Conservation (phyloP, 306 rosid genomes). For the Bauhinia variegata region DNA sequence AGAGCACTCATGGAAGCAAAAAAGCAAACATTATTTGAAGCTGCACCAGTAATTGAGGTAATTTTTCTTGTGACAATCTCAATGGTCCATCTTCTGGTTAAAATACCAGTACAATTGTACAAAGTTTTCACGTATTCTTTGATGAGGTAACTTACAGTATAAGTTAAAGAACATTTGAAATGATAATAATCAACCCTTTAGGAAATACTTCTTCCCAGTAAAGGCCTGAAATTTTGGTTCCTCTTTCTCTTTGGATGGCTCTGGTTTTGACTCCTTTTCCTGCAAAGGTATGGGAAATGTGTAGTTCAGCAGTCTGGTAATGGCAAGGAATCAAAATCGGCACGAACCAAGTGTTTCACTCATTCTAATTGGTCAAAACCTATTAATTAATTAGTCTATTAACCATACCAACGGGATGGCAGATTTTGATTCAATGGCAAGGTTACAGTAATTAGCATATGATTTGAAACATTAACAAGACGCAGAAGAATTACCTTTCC, state of each 20-base stretch:
- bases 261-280: conserved; percentile 77
- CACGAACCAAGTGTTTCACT: too few relatives aligned
- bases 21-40: not conserved
- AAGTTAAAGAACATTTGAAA: conserved; percentile 16
- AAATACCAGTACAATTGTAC: conserved; percentile 32
- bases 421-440: too few relatives aligned
- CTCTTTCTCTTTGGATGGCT: conserved; percentile 64
- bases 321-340: conserved; percentile 24
- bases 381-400: too few relatives aligned
- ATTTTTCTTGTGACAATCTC: conserved; percentile 29
- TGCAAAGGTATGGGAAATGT: conserved; percentile 33
- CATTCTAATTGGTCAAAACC: too few relatives aligned
- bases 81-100: conserved; percentile 34
- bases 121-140: conserved; percentile 35
- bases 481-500: conserved; percentile 58
- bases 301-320: conserved; percentile 24
- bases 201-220: conserved; percentile 82
- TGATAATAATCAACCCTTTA: conserved; percentile 60
- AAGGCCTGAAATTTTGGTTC: conserved; percentile 83
- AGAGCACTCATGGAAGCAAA: not conserved
- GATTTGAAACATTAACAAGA: not conserved
- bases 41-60: conserved; percentile 34
- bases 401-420: too few relatives aligned
- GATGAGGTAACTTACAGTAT: conserved; percentile 26
- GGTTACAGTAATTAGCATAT: conserved; percentile 6